These are phyloP conservation scores for Allium cepa DNA, from an alignment of 106 monocot genomes.

Conservation along the genomic window DNA sequence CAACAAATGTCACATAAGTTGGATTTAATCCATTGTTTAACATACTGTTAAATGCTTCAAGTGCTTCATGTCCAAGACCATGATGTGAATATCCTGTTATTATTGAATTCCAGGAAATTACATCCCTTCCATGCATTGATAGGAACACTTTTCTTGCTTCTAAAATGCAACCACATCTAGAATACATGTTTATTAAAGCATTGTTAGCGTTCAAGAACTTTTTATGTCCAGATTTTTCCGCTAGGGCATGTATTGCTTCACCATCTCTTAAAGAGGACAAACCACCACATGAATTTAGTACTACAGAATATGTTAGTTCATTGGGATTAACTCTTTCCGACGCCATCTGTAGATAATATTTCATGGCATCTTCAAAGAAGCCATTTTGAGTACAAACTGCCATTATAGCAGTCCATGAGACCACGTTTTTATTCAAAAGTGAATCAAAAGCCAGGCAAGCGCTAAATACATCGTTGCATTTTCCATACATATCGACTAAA, in stretches of 20 bases:
- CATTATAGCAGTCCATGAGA: slow-evolving; percentile 66
- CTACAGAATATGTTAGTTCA: slow-evolving; percentile 45
- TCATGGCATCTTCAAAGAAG: slow-evolving; percentile 52
- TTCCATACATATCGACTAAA: slow-evolving; percentile 63
- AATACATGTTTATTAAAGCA: slow-evolving; percentile 71
- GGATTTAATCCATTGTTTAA: slow-evolving; percentile 26
- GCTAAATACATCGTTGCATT: slow-evolving; percentile 26
- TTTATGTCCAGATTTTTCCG: slow-evolving; percentile 37
- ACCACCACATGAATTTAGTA: slow-evolving; percentile 39
- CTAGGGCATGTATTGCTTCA: slow-evolving; percentile 40
- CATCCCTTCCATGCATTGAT: slow-evolving; percentile 30
- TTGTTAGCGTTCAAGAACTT: slow-evolving; percentile 22
- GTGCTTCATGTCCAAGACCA: slow-evolving; percentile 45
- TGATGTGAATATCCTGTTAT: slow-evolving; percentile 48
- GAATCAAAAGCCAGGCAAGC: slow-evolving; percentile 23
- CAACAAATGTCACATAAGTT: slow-evolving; percentile 51
- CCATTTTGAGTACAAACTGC: slow-evolving; percentile 42
- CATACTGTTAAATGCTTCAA: slow-evolving; percentile 43
- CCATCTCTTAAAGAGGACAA: slow-evolving; percentile 46
- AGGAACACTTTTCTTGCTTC: slow-evolving; percentile 34
- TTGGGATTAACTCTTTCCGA: slow-evolving; percentile 29
- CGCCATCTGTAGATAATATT: slow-evolving; percentile 42
- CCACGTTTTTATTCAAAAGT: slow-evolving; percentile 30
- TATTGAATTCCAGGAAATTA: slow-evolving; percentile 71
- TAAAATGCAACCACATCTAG: slow-evolving; percentile 45